Evolutionary conservation across 495 filamentous ascomycete genomes (phyloP).

Genomic region (Penicillium argentinense): DNA sequence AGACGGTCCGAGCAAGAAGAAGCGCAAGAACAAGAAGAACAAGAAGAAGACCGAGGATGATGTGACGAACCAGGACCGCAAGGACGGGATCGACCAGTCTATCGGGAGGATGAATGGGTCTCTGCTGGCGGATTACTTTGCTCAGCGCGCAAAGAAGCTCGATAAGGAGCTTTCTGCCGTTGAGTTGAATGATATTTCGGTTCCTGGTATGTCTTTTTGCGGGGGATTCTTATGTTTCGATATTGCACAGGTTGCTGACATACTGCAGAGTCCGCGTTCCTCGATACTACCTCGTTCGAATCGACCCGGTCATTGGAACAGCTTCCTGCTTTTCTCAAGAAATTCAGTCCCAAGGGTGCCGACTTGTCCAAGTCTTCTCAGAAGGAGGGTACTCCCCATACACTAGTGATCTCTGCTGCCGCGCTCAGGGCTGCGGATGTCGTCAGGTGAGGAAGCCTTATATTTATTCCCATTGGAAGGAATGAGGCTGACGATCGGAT

Average conservation of each 20-base stretch:
- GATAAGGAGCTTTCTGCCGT: slow-evolving; percentile 75
- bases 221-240: not conserved
- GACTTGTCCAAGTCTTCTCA: slow-evolving; percentile 61
- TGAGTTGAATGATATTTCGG: slow-evolving; percentile 77
- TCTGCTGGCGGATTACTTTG: slow-evolving; percentile 82
- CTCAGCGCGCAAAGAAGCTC: slow-evolving; percentile 74
- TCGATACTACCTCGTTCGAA: slow-evolving; percentile 73
- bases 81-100: slow-evolving; percentile 71
- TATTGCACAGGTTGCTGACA: slow-evolving; percentile 13
- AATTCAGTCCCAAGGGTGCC: slow-evolving; percentile 48
- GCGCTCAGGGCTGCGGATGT: slow-evolving; percentile 80
- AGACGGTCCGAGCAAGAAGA: slow-evolving; percentile 38
- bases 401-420: slow-evolving; percentile 75
- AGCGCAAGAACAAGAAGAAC: slow-evolving; percentile 55
- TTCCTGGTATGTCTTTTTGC: slow-evolving; percentile 64
- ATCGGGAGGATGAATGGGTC: slow-evolving; percentile 79
- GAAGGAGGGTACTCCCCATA: slow-evolving; percentile 78
- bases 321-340: slow-evolving; percentile 75
- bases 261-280: slow-evolving; percentile 52
- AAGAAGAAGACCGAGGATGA: slow-evolving; percentile 51
- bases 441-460: slow-evolving; percentile 52
- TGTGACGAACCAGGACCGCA: slow-evolving; percentile 56
- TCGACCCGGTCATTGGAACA: slow-evolving; percentile 62
- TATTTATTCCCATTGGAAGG: not conserved
- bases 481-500: slow-evolving; percentile 6